A percentile compares a stretch with the other conserved stretches of the same genome.
Conservation (phyloP, 306 rosid species). For the Corylus avellana region DNA sequence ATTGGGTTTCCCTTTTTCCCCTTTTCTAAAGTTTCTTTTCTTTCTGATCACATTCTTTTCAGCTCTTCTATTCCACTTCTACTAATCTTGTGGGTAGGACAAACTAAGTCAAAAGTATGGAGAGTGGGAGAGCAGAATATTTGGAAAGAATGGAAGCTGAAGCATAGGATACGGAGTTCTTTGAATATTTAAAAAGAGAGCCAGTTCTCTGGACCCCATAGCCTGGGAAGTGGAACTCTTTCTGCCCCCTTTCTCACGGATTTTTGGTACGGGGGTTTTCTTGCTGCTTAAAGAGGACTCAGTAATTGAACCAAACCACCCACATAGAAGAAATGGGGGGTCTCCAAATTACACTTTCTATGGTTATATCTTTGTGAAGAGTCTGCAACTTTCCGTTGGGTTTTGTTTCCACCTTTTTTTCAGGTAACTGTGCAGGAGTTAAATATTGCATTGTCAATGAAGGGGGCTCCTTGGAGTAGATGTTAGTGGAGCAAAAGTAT, state of each 20-base stretch:
- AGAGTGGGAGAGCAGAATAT: slow-evolving; percentile 9
- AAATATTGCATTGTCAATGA: not conserved
- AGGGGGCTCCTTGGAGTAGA: not conserved
- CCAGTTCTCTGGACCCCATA: slow-evolving; percentile 27
- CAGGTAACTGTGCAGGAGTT: not conserved
- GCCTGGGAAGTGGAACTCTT: slow-evolving; percentile 22
- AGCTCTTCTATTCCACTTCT: slow-evolving; percentile 51
- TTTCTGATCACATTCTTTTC: slow-evolving; percentile 35
- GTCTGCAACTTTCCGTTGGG: not conserved
- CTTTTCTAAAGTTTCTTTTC: slow-evolving; percentile 14
- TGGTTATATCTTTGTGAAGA: not conserved
- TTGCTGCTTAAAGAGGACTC: slow-evolving; percentile 32
- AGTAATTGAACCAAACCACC: slow-evolving; percentile 36
- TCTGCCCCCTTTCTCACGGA: slow-evolving; percentile 2
- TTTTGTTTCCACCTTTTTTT: not conserved
- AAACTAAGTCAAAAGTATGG: slow-evolving; percentile 9
- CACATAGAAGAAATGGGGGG: slow-evolving; percentile 17
- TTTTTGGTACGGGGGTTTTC: slow-evolving; percentile 35
- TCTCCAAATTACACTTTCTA: not conserved
- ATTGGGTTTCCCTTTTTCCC: not conserved
- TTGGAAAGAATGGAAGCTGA: slow-evolving; percentile 8
- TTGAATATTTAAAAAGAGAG: not conserved
- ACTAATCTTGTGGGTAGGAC: slow-evolving; percentile 32
- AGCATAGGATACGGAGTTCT: slow-evolving; percentile 28
- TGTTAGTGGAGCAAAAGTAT: not conserved